These are phyloP conservation scores for Zygosaccharomyces siamensis DNA, from an alignment of 805 yeast species.

Conservation along the genomic window DNA sequence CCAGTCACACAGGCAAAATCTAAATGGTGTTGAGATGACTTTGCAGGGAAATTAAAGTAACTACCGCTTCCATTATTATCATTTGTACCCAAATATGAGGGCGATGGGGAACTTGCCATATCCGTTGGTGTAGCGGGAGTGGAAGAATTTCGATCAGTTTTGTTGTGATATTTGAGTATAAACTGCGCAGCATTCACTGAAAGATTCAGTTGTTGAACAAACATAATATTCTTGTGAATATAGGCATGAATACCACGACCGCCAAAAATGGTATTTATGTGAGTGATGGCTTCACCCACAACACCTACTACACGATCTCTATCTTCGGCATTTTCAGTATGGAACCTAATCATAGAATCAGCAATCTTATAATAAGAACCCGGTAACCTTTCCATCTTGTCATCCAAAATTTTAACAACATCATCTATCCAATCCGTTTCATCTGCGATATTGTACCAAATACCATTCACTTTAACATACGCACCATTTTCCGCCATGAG, in stretches of 20 bases:
- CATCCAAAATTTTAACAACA: slow-evolving; percentile 33
- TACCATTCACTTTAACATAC: slow-evolving; percentile 51
- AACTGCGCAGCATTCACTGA: slow-evolving; percentile 53
- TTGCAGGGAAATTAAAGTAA: slow-evolving; percentile 13
- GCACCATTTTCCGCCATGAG: slow-evolving; percentile 91
- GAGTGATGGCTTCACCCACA: slow-evolving; percentile 81
- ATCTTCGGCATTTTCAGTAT: slow-evolving; percentile 63
- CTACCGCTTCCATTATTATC: slow-evolving; percentile 10
- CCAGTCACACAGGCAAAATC: slow-evolving; percentile 57
- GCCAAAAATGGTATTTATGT: slow-evolving; percentile 70
- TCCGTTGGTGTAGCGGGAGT: slow-evolving; percentile 23
- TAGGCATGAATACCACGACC: slow-evolving; percentile 71
- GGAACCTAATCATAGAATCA: slow-evolving; percentile 72
- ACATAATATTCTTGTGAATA: slow-evolving; percentile 60
- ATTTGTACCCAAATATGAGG: not conserved
- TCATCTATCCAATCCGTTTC: slow-evolving; percentile 42
- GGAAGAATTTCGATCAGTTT: slow-evolving; percentile 25
- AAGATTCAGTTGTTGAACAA: slow-evolving; percentile 63
- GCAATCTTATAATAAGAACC: slow-evolving; percentile 68
- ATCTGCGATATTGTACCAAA: slow-evolving; percentile 62
- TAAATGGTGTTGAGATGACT: slow-evolving; percentile 24
- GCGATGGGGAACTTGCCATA: slow-evolving; percentile 11
- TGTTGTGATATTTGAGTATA: slow-evolving; percentile 39
- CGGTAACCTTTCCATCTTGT: slow-evolving; percentile 65
- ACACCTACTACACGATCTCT: slow-evolving; percentile 59